Base-by-base conservation (phyloP, 768 basidiomycete species). In the Polyporus arcularius region DNA sequence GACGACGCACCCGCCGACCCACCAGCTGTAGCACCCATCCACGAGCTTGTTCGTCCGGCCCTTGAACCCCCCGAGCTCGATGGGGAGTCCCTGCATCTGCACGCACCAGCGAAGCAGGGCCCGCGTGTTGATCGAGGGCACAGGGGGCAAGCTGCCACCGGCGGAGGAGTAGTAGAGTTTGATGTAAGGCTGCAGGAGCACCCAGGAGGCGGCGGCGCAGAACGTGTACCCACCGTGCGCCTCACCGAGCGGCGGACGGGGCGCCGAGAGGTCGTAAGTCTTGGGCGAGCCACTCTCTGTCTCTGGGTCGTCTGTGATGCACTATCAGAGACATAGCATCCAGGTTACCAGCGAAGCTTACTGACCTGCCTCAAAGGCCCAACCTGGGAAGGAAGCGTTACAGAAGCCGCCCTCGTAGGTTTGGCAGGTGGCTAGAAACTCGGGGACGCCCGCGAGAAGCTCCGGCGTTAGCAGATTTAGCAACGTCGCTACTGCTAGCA, bases 11-110 rank as follows among this genome's bases (percentile, higher is more conserved):
- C 96, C 96, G 2, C 93, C 97, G 26, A 94, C 92, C 97, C 96
- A 99, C 97, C 97, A 99, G n/a, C 90, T 88, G 74, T 99, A 99
- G 74, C 97, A 99, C 4, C 96, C 97, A 68, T 99, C 97, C 0
- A 99, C 96, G n/a, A 99, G 82, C 73, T 99, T 99, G 72, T 98
- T 99, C 65, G 94, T 93, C 55, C 97, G 79, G 0, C 97, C 97
- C 57, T 82, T 83, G 75, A 99, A 98, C 2, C 97, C 97, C 3
- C 95, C 96, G 9, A 94, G 79, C 70, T 98, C 96, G 11, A 83
- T 80, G 45, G 87, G 87, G 1, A 76, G 74, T 0, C 94, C 95
- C 71, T 98, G 96, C 87, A 97, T 89, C 46, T 87, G 79, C 4
- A 84, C 86, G 2, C 89, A 80, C 95, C 95, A 98, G 4, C 96